These are phyloP conservation scores for Symbiodinium natans DNA, from an alignment of 73 alveolate genomes.

Conservation along the genomic window DNA sequence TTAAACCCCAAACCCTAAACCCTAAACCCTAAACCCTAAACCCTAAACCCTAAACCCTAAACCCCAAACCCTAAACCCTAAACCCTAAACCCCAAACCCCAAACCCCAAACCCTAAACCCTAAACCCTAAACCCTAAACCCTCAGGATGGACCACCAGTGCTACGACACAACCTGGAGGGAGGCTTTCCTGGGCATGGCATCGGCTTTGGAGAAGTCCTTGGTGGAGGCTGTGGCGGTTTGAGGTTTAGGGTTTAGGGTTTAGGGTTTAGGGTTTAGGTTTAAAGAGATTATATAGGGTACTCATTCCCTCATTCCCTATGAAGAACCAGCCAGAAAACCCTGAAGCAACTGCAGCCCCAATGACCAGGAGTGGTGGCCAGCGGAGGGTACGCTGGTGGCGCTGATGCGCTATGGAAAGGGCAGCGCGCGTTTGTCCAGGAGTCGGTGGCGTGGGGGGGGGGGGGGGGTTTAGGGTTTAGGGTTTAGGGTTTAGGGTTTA, in stretches of 20 bases:
- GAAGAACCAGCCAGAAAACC: too few relatives aligned
- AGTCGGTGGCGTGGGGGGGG: background rate
- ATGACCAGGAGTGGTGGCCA: conserved; percentile 26
- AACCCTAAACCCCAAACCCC: too few relatives aligned
- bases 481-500: background rate
- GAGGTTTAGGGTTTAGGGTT: too few relatives aligned
- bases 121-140: background rate
- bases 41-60: background rate
- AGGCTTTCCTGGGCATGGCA: background rate
- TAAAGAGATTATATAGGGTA: too few relatives aligned
- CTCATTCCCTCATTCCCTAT: too few relatives aligned
- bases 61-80: too few relatives aligned
- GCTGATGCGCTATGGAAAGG: conserved; percentile 16
- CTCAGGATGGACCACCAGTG: background rate
- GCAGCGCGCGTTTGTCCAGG: background rate
- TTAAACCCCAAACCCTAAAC: too few relatives aligned
- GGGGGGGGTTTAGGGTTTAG: background rate
- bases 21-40: background rate
- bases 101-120: too few relatives aligned
- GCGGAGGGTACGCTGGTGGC: background rate
- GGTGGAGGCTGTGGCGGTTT: background rate
- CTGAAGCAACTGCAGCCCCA: too few relatives aligned
- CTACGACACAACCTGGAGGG: background rate
- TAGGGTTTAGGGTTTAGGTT: too few relatives aligned
- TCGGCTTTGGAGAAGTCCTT: background rate